phyloP scores from a whole-genome alignment of 441 rosid genomes.

The Pelargonium australe region DNA sequence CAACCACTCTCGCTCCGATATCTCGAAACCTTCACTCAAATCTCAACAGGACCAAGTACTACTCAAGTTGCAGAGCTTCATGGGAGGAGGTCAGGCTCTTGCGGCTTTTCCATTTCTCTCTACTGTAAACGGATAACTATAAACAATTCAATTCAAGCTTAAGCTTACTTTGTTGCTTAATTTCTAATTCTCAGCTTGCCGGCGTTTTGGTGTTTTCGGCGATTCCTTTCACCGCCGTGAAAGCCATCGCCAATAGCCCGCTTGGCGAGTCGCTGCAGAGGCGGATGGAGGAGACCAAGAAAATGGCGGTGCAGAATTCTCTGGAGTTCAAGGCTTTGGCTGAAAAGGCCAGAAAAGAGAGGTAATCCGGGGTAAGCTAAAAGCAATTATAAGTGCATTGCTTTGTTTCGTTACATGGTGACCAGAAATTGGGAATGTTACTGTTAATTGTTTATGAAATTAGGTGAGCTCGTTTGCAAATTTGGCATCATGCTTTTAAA shows the following conservation, averaged over 20 bases:
- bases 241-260: conserved; percentile 83
- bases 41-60: not conserved
- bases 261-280: conserved; percentile 65
- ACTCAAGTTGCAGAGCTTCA: conserved; percentile 30
- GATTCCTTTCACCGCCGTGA: conserved; percentile 78
- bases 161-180: not conserved
- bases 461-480: no score
- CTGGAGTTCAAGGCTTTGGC: conserved; percentile 53
- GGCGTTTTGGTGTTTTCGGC: conserved; percentile 88
- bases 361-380: conserved; percentile 35
- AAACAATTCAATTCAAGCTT: not conserved
- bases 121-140: not conserved
- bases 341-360: conserved; percentile 57
- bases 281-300: conserved; percentile 61
- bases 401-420: not conserved
- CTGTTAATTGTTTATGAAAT: no score
- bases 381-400: not conserved
- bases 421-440: not conserved
- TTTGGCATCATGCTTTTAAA: no score
- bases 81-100: conserved; percentile 66
- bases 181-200: conserved; percentile 42
- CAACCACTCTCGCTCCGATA: not conserved
- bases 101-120: not conserved
- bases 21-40: not conserved
- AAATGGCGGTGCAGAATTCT: conserved; percentile 46